Evolutionary conservation across 2,329 filamentous ascomycete genomes (phyloP), one percentile per base, ranked within the genome.

Genomic region (Bimuria novae-zelandiae): DNA sequence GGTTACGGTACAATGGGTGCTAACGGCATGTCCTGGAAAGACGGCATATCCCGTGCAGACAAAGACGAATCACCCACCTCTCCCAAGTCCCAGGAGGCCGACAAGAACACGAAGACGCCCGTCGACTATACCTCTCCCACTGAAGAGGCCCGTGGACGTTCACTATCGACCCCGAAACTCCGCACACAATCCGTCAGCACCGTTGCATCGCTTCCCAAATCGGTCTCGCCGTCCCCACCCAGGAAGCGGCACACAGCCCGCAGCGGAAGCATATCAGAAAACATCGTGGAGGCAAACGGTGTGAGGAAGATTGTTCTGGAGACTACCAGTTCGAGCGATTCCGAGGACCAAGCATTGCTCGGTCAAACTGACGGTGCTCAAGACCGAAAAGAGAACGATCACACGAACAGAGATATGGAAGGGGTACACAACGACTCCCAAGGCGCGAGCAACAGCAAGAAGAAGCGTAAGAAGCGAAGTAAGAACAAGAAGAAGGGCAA

Each of bases 181-280:
- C 61, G 63, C 25, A 53, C 59, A 30, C 53, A 49, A 10, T 75
- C 66, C 4, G 61, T 63, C 39, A 73, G 68, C 58, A 75, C 67
- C 10, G 64, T 71, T 36, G 71, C 62, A 3, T 73, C 71, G 0
- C 51, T 75, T 7, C 65, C 54, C 42, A 70, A 67, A 7, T 42
- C 58, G 5, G 52, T 43, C 16, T 67, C 70, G 11, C 57, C 49
- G n/a, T 64, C 67, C 0, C 65, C 68, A 0, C 57, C 61, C 8
- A 69, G 68, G 51, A 64, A 73, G 59, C 76, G 76, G 29, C 78
- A 81, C 7, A 77, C 80, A 4, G 85, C 86, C 5, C 81, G 88
- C 51, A 90, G 86, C 61, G 89, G 89, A 23, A 90, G 87, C 68
- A 90, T 92, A 62, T 91, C 89, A 0, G 89, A 92, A 72, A 89